Base-by-base conservation (phyloP, 352 stramenopile species). In the Phytophthora syringae region DNA sequence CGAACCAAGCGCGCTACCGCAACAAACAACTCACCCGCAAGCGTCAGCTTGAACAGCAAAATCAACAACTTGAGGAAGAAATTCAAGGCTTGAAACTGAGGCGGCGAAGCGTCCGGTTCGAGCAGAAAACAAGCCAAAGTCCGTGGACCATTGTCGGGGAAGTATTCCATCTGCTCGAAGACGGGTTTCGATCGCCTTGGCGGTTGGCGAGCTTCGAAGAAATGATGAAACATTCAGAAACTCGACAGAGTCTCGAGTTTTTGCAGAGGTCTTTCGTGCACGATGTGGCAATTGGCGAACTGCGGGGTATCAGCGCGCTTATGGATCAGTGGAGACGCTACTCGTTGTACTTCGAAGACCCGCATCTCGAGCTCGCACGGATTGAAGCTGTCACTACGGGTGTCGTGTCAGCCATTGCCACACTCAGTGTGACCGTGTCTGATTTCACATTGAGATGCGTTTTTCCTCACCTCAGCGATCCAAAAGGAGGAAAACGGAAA, bases 301-400 rank as follows among this genome's bases (percentile, higher is more conserved):
- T 70, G 21, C 39, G 36, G 15, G 62, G 62, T 1, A 37, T 70
- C 22, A 45, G 50, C 7, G 47, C 62, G 3, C 30, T 70, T 10
- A 49, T 70, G 62, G 54, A 65, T 7, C 63, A 71, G 27, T 67
- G 50, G 55, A 51, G 63, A 57, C 39, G 48, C 15, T 71, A 71
- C n/a, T 62, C 56, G 3, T 21, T 63, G 24, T 71, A 67, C 37
- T 67, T 71, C 11, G 63, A 50, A 27, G 49, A 62, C 0, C 27
- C 57, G 0, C 56, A 52, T 48, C 27, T 71, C 12, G 25, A 62
- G 21, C 43, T 71, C 18, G 37, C 43, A 27, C 49, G 44, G 30
- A 28, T 71, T 11, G 56, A 71, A 42, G 11, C 12, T 22, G 12
- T 62, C 20, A 34, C 42, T 6, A 13, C 20, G 1, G 56, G 50